Conservation (phyloP, 805 yeast species). For the Ogataea salicorniae region DNA sequence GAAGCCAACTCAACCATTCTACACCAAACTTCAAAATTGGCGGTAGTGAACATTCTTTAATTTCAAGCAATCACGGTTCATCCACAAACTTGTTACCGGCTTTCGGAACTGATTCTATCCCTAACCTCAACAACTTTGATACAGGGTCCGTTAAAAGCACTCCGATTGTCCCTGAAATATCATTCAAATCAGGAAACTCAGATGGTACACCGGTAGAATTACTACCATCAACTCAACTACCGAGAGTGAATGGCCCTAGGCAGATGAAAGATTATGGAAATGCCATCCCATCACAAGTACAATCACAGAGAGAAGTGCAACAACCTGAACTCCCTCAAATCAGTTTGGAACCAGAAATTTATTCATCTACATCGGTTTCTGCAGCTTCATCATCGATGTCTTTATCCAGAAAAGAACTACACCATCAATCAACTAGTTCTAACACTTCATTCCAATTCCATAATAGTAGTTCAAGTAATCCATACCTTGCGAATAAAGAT, state of each 20-base stretch:
- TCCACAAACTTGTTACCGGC: neutral
- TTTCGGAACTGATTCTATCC: neutral
- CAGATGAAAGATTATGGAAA: constrained; percentile 2
- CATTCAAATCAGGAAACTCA: neutral
- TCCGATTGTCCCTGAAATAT: neutral
- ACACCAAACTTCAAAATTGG: constrained; percentile 1
- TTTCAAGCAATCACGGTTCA: neutral
- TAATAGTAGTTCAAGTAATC: neutral
- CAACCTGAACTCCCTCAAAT: no score
- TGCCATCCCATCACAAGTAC: neutral
- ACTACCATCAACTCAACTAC: neutral
- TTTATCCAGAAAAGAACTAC: neutral
- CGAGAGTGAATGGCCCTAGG: neutral
- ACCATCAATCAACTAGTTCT: constrained; percentile 1
- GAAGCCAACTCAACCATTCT: neutral
- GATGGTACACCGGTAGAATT: neutral
- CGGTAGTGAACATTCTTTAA: neutral
- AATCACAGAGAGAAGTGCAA: neutral
- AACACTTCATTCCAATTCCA: constrained; percentile 3
- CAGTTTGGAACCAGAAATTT: neutral
- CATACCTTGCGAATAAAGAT: neutral
- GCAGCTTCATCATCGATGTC: constrained; percentile 1
- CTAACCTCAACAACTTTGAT: neutral
- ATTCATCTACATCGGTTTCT: neutral
- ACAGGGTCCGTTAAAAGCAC: neutral